A percentile compares a stretch with the other conserved stretches of the same genome.
Evolutionary conservation across 208 protist species (phyloP).

Genomic region (Leishmania major): DNA sequence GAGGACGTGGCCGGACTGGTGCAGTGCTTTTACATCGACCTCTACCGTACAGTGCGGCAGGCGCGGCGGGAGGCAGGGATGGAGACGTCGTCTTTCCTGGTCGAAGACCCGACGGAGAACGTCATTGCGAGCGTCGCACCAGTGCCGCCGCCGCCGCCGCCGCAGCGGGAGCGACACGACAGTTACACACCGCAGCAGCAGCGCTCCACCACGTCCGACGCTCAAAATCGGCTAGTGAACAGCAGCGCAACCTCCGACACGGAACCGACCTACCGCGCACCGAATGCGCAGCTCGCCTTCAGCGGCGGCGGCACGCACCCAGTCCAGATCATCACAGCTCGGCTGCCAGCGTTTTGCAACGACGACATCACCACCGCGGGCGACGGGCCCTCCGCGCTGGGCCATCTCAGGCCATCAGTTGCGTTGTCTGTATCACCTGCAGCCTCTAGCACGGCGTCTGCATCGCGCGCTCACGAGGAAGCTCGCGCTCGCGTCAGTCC

Average conservation of each 20-base stretch:
- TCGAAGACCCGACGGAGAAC: conserved; percentile 42
- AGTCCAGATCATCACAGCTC: conserved; percentile 26
- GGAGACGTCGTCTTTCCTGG: conserved; percentile 50
- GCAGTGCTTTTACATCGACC: conserved; percentile 82
- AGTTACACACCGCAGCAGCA: background rate
- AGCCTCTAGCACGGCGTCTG: background rate
- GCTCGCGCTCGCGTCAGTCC: background rate
- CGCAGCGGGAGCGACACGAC: conserved; percentile 14
- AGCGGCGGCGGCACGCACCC: conserved; percentile 26
- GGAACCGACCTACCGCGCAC: conserved; percentile 10
- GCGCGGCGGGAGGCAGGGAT: conserved; percentile 38
- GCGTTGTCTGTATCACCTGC: background rate
- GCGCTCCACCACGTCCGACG: background rate
- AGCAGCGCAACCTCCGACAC: conserved; percentile 2
- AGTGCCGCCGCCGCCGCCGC: conserved; percentile 1
- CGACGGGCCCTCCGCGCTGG: background rate
- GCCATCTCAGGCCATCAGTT: background rate
- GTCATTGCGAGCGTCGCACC: conserved; percentile 17
- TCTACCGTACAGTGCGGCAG: conserved; percentile 61
- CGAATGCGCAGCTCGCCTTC: conserved; percentile 29
- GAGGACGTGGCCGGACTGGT: conserved; percentile 67
- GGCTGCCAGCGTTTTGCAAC: conserved; percentile 34
- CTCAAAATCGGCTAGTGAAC: background rate
- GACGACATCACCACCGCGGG: conserved; percentile 18
- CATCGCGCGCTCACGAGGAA: background rate